Base-by-base conservation (phyloP, 371 early-diverging fungal genomes). In the Apophysomyces variabilis region DNA sequence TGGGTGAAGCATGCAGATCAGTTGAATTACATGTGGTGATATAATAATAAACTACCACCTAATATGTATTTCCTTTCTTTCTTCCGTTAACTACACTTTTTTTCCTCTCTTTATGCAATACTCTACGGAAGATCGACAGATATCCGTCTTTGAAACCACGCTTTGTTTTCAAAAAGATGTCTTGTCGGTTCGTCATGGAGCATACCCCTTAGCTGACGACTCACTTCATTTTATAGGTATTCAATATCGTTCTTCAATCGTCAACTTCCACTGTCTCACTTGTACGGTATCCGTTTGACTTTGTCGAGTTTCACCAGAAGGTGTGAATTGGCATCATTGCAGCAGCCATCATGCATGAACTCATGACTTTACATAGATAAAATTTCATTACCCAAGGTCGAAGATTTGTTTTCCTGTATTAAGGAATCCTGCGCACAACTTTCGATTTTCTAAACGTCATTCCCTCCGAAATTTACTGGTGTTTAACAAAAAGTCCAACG, bases 231-330 rank as follows among this genome's bases (percentile, higher is more conserved):
- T 56, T 62, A 37, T 58, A 87, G 88, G 86, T 85, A 3, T 87
- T 85, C 62, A 81, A 79, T 47, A 78, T 87, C 32, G 78, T 86
- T n/a, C 78, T 85, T 47, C 85, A 86, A 60, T 71, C 74, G n/a
- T 66, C 75, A 11, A 59, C 76, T 6, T 70, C 75, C 32, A 80
- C 83, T 41, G 76, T 86, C 2, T 76, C 83, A 13, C 74, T 88
- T 2, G 76, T 82, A 39, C 80, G 89, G 45, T 85, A 85, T 57
- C 87, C 85, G 45, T 79, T 78, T 44, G 89, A 88, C 66, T 85
- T 88, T 73, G 39, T 83, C 14, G 87, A 88, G 16, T 84, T 88
- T 69, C 87, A 88, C 62, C 83, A 86, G 66, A 85, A 84, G 83
- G 86, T 83, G 72, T 37, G 37, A 14, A 57, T 58, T 60, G 38